Evolutionary conservation across 2,329 filamentous ascomycete species (phyloP).

Genomic region (Talaromyces sp.): DNA sequence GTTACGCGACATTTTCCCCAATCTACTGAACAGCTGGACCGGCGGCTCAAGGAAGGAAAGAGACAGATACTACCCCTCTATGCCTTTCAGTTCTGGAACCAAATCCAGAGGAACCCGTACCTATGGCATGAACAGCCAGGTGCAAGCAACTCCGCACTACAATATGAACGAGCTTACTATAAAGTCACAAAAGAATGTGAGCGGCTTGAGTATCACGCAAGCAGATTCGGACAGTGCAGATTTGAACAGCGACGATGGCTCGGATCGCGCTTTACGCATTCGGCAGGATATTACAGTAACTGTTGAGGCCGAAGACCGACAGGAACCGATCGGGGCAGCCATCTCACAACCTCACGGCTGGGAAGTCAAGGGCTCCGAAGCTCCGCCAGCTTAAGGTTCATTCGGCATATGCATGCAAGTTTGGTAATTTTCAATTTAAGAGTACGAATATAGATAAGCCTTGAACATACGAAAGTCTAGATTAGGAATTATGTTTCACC

Average conservation of each 20-base stretch:
- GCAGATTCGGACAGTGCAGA: conserved; percentile 25
- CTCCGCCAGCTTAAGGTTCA: background rate
- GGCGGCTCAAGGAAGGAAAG: conserved; percentile 35
- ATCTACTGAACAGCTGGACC: conserved; percentile 37
- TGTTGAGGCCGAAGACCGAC: conserved; percentile 19
- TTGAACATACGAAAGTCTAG: background rate
- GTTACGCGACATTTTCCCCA: conserved; percentile 47
- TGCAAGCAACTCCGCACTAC: conserved; percentile 27
- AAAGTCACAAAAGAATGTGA: conserved; percentile 28
- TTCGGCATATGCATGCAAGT: background rate
- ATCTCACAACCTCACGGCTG: background rate
- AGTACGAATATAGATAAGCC: background rate
- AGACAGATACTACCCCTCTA: conserved; percentile 29
- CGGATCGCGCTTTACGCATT: conserved; percentile 36
- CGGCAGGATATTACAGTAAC: conserved; percentile 40
- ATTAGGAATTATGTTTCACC: background rate
- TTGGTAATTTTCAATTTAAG: background rate
- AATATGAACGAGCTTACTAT: conserved; percentile 30
- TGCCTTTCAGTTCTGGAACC: conserved; percentile 21
- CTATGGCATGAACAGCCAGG: conserved; percentile 28
- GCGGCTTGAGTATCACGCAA: conserved; percentile 27
- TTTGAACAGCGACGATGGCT: conserved; percentile 35
- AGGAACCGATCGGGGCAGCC: background rate
- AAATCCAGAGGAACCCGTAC: conserved; percentile 25
- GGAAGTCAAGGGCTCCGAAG: background rate